A percentile compares a stretch with the other conserved stretches of the same genome.
phyloP scores from a whole-genome alignment of 2,329 filamentous ascomycete genomes.

The Fusarium succisae region DNA sequence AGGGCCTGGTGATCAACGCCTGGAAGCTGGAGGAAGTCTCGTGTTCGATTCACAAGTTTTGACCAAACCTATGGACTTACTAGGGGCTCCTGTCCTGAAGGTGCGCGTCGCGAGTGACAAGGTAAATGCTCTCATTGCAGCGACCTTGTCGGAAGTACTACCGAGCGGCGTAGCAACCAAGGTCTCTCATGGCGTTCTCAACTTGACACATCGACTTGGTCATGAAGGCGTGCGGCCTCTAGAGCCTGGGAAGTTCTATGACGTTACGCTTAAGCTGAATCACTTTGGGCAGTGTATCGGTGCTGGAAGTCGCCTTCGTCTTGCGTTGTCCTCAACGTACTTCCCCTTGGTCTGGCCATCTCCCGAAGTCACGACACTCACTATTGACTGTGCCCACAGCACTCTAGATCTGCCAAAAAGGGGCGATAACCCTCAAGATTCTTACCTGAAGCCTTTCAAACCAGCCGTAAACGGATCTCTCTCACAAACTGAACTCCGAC shows the following conservation, averaged over 20 bases:
- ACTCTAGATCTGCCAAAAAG: neutral
- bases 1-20: neutral
- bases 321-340: neutral
- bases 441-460: neutral
- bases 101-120: neutral
- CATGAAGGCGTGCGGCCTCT: neutral
- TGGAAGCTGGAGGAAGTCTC: neutral
- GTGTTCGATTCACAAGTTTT: neutral
- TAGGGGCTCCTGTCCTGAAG: neutral
- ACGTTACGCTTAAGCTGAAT: neutral
- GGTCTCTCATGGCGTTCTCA: neutral
- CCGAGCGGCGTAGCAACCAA: neutral
- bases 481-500: neutral
- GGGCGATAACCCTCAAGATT: neutral
- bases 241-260: neutral
- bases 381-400: neutral
- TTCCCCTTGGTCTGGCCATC: constrained; percentile 13
- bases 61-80: neutral
- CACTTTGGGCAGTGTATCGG: constrained; percentile 1
- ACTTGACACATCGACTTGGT: neutral
- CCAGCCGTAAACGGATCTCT: neutral
- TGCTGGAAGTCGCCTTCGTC: neutral
- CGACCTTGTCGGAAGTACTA: constrained; percentile 1
- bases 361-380: neutral
- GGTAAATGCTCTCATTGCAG: neutral